Conservation (phyloP, 352 stramenopile genomes). For the Pythium periplocum region DNA sequence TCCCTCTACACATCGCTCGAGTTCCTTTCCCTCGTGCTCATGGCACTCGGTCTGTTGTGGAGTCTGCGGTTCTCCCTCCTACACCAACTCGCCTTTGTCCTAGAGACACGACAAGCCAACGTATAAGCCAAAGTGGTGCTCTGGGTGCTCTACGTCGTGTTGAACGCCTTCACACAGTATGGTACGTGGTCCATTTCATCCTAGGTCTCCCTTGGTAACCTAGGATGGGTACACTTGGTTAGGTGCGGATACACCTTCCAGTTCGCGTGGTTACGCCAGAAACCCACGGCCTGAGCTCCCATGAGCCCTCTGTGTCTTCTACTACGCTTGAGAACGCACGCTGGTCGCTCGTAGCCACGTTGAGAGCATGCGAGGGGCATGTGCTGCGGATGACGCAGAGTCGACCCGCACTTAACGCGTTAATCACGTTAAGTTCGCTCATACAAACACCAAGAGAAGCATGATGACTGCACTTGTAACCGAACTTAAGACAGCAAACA, state of each 20-base stretch:
- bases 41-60: conserved; percentile 1
- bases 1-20: background rate
- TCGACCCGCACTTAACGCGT: too few species aligned
- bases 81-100: conserved; percentile 25
- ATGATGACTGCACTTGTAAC: too few species aligned
- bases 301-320: too few species aligned
- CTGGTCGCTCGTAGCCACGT: too few species aligned
- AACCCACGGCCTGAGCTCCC: too few species aligned
- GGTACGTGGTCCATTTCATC: too few species aligned
- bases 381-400: too few species aligned
- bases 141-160: conserved; percentile 28
- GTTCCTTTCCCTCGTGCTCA: background rate
- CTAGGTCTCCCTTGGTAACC: background rate
- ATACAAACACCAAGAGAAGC: too few species aligned
- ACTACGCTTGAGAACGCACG: too few species aligned
- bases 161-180: conserved; percentile 16
- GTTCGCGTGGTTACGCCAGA: conserved; percentile 8
- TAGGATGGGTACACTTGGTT: background rate
- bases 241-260: conserved; percentile 11
- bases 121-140: conserved; percentile 21
- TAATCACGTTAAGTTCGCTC: too few species aligned
- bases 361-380: too few species aligned
- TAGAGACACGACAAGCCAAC: conserved; percentile 10
- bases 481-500: too few species aligned
- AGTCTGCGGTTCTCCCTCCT: conserved; percentile 8